Percentiles rank a stretch among this genome's conserved stretches.
phyloP scores from a whole-genome alignment of 2,329 filamentous ascomycete genomes.

The Tolypocladium guangdongense region DNA sequence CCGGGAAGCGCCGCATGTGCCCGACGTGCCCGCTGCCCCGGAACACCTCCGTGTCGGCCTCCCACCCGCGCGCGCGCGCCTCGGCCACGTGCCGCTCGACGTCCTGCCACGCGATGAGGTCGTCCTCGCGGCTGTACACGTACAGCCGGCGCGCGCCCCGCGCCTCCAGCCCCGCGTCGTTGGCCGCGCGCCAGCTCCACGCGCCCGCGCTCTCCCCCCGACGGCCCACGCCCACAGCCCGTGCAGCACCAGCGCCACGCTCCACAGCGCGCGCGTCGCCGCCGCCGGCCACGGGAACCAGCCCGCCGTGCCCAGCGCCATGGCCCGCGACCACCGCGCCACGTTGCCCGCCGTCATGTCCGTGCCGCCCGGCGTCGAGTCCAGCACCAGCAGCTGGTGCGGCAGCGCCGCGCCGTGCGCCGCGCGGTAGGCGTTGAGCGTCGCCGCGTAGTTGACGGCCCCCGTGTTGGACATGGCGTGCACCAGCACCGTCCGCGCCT shows the following conservation, averaged over 20 bases:
- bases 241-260: slow-evolving; percentile 26
- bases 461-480: slow-evolving; percentile 51
- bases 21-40: slow-evolving; percentile 49
- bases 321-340: slow-evolving; percentile 39
- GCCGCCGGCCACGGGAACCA: slow-evolving; percentile 38
- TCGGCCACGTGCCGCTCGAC: slow-evolving; percentile 42
- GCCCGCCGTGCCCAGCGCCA: slow-evolving; percentile 36
- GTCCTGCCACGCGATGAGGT: slow-evolving; percentile 43
- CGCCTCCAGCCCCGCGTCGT: slow-evolving; percentile 25
- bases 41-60: slow-evolving; percentile 39
- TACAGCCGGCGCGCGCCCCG: slow-evolving; percentile 36
- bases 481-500: slow-evolving; percentile 28
- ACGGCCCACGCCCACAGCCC: slow-evolving; percentile 21
- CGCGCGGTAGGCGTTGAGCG: slow-evolving; percentile 33
- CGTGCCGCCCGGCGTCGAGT: slow-evolving; percentile 41
- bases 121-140: slow-evolving; percentile 47
- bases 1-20: slow-evolving; percentile 45
- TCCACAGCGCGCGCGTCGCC: slow-evolving; percentile 37
- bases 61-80: slow-evolving; percentile 36
- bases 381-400: slow-evolving; percentile 35
- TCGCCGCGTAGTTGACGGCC: slow-evolving; percentile 39
- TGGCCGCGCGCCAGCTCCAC: slow-evolving; percentile 24
- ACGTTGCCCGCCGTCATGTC: slow-evolving; percentile 30
- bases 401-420: slow-evolving; percentile 28
- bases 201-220: slow-evolving; percentile 29